phyloP scores from a whole-genome alignment of 225 moss, liverwort and hornwort genomes.

The Sphagnum tenellum region DNA sequence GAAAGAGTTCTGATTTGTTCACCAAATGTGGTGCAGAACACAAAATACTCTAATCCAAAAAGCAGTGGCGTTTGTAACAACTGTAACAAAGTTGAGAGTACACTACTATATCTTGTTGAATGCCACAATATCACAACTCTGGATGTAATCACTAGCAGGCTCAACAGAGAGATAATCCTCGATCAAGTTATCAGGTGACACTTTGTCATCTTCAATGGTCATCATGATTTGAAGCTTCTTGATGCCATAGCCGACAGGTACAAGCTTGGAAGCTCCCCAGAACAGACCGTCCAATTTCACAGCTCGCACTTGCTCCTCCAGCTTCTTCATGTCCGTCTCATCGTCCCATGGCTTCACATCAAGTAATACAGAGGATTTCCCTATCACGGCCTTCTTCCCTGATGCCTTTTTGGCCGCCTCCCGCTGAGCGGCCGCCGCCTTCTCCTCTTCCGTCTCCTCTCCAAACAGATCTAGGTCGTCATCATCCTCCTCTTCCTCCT shows the following conservation, averaged over 20 bases:
- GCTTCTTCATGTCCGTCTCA: constrained; percentile 35
- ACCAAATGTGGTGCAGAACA: too few species aligned
- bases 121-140: constrained; percentile 57
- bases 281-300: constrained; percentile 47
- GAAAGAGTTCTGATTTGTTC: too few species aligned
- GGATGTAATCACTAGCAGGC: constrained; percentile 25
- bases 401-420: constrained; percentile 27
- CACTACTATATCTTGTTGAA: constrained; percentile 29
- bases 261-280: constrained; percentile 51
- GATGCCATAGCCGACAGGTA: constrained; percentile 15
- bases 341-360: constrained; percentile 69
- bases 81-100: too few species aligned
- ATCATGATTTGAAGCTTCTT: constrained; percentile 51
- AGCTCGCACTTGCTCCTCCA: constrained; percentile 42
- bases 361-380: constrained; percentile 53
- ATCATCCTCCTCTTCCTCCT: constrained; percentile 27
- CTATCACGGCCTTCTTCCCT: constrained; percentile 32
- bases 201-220: constrained; percentile 38
- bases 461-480: constrained; percentile 32
- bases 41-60: too few species aligned
- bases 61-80: too few species aligned
- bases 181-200: constrained; percentile 44
- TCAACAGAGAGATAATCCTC: constrained; percentile 35
- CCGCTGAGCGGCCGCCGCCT: constrained; percentile 15
- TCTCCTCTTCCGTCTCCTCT: constrained; percentile 32